Conservation (phyloP, 2,329 filamentous ascomycete genomes). For the Aureobasidium melanogenum region DNA sequence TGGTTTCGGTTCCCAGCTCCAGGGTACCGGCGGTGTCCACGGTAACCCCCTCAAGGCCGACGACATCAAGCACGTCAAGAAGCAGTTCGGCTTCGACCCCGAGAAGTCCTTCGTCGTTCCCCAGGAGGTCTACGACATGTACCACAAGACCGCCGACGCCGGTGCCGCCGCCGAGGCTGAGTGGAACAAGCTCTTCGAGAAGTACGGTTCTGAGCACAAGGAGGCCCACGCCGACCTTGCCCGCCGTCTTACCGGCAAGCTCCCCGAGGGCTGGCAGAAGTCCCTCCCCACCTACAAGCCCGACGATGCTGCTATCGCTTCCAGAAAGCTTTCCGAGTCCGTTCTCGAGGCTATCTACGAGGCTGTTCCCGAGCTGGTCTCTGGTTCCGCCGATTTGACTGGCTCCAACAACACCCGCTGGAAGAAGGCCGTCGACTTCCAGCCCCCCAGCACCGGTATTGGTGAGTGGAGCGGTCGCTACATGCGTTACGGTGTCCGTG, state of each 20-base stretch:
- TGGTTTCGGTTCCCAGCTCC: slow-evolving; percentile 84
- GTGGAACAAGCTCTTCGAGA: slow-evolving; percentile 89
- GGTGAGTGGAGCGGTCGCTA: slow-evolving; percentile 90
- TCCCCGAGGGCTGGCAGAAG: slow-evolving; percentile 96
- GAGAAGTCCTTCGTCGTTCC: slow-evolving; percentile 88
- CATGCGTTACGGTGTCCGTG: slow-evolving; percentile 83
- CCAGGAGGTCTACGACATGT: slow-evolving; percentile 87
- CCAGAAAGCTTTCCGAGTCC: slow-evolving; percentile 91
- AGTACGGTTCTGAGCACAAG: slow-evolving; percentile 73
- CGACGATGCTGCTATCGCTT: slow-evolving; percentile 73
- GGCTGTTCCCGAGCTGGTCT: slow-evolving; percentile 79
- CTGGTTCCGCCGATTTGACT: slow-evolving; percentile 95
- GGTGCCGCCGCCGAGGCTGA: slow-evolving; percentile 85
- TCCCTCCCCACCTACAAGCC: slow-evolving; percentile 83
- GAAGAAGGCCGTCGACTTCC: slow-evolving; percentile 97
- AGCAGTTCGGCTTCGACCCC: slow-evolving; percentile 92
- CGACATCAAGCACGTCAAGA: slow-evolving; percentile 87
- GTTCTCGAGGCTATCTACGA: slow-evolving; percentile 83
- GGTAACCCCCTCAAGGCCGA: slow-evolving; percentile 92
- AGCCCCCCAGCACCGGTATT: slow-evolving; percentile 75
- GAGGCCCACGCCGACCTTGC: slow-evolving; percentile 70
- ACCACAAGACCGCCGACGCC: slow-evolving; percentile 73
- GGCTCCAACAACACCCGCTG: slow-evolving; percentile 97
- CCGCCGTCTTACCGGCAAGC: slow-evolving; percentile 71
- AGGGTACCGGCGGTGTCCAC: slow-evolving; percentile 94